Conservation (phyloP, 768 basidiomycete species). For the Lactarius vividus region DNA sequence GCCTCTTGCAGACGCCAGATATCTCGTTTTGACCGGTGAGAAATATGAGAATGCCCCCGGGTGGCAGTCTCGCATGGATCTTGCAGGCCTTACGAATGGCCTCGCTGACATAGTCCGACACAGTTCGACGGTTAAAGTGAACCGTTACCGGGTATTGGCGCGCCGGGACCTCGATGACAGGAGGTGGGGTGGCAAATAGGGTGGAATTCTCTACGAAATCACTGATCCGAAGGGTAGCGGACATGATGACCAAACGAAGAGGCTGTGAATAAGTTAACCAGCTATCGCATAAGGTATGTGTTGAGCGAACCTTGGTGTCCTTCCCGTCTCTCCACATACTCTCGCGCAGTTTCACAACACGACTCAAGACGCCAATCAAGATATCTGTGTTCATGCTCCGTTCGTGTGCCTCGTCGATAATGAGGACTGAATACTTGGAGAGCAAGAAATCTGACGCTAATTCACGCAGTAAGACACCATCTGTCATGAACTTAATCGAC, state of each 20-base stretch:
- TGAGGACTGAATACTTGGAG: constrained; percentile 88
- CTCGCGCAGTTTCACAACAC: constrained; percentile 87
- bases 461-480: constrained; percentile 93
- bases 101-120: constrained; percentile 85
- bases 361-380: constrained; percentile 92
- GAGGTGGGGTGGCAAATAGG: constrained; percentile 82
- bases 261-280: constrained; percentile 47
- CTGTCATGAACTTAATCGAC: constrained; percentile 99
- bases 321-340: constrained; percentile 82
- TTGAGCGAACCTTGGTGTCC: constrained; percentile 58
- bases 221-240: constrained; percentile 89
- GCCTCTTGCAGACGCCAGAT: constrained; percentile 70
- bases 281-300: background rate
- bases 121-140: constrained; percentile 87
- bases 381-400: constrained; percentile 98
- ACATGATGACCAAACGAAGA: constrained; percentile 95
- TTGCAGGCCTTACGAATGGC: constrained; percentile 87
- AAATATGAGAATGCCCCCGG: constrained; percentile 91
- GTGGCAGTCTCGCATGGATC: constrained; percentile 89
- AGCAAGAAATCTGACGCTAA: constrained; percentile 91
- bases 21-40: constrained; percentile 98
- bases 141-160: constrained; percentile 94
- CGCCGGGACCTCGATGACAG: constrained; percentile 83
- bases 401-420: constrained; percentile 98
- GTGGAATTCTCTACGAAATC: constrained; percentile 88